phyloP scores from a whole-genome alignment of 148 eudicot genomes.

The Silene uniflora region DNA sequence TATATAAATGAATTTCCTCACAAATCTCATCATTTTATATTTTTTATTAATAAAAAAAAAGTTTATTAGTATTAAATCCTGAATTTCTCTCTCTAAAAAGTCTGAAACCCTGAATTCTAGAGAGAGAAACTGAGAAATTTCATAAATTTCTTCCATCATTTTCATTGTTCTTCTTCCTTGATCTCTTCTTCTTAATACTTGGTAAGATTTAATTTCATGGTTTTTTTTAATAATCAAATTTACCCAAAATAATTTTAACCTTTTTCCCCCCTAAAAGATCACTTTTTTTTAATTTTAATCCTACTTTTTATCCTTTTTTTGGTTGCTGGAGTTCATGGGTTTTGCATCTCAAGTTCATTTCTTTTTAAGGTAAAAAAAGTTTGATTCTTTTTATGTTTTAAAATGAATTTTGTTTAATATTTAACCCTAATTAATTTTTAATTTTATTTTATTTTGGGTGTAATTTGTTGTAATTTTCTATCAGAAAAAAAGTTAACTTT shows the following conservation, averaged over 20 bases:
- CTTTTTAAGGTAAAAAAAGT: neutral
- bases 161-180: neutral
- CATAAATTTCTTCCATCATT: neutral
- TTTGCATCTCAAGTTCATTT: constrained; percentile 7
- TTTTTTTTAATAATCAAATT: too few species aligned
- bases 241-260: too few species aligned
- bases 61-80: neutral
- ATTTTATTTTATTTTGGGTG: neutral
- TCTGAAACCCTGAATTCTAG: neutral
- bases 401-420: neutral
- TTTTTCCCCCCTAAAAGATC: too few species aligned
- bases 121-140: neutral
- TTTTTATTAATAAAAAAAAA: too few species aligned
- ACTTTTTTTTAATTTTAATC: neutral
- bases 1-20: neutral
- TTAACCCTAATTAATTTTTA: neutral
- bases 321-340: constrained; percentile 3
- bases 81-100: neutral
- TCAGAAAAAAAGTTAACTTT: neutral
- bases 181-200: neutral
- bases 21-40: neutral
- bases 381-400: constrained; percentile 5
- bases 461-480: constrained; percentile 7
- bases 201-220: neutral
- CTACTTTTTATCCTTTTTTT: neutral